These are phyloP conservation scores for Tricladium varicosporioides DNA, from an alignment of 2,329 filamentous ascomycete species.

Conservation along the genomic window DNA sequence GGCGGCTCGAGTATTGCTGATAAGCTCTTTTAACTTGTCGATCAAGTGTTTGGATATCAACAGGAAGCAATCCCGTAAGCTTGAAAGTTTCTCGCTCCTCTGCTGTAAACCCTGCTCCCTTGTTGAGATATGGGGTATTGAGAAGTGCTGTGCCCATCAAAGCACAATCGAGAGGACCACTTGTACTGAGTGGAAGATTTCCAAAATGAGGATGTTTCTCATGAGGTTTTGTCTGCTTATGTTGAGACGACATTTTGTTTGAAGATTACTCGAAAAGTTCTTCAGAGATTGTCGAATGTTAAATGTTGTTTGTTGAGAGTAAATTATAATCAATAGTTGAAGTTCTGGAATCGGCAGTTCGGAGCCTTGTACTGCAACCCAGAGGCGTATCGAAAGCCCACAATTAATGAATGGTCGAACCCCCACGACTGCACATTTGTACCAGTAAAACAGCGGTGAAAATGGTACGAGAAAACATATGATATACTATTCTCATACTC, in stretches of 20 bases:
- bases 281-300: no score
- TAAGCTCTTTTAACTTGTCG: constrained; percentile 77
- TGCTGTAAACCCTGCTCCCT: constrained; percentile 73
- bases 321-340: no score
- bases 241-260: constrained; percentile 19
- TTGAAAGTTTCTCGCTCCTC: constrained; percentile 69
- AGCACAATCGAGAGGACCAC: constrained; percentile 48
- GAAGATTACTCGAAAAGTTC: neutral
- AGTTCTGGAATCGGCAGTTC: no score
- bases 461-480: no score
- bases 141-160: constrained; percentile 54
- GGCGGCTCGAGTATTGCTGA: constrained; percentile 66
- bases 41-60: constrained; percentile 70
- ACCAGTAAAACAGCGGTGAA: no score
- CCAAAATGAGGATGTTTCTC: constrained; percentile 39
- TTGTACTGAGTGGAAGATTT: constrained; percentile 47
- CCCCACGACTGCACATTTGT: no score
- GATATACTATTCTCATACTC: no score
- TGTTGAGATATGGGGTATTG: constrained; percentile 71
- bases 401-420: no score
- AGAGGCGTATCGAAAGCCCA: no score
- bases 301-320: no score
- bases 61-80: constrained; percentile 70
- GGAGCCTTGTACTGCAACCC: no score
- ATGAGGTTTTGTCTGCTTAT: constrained; percentile 24